Base-by-base conservation (phyloP, 2,329 filamentous ascomycete genomes). In the Penicillium sp. region DNA sequence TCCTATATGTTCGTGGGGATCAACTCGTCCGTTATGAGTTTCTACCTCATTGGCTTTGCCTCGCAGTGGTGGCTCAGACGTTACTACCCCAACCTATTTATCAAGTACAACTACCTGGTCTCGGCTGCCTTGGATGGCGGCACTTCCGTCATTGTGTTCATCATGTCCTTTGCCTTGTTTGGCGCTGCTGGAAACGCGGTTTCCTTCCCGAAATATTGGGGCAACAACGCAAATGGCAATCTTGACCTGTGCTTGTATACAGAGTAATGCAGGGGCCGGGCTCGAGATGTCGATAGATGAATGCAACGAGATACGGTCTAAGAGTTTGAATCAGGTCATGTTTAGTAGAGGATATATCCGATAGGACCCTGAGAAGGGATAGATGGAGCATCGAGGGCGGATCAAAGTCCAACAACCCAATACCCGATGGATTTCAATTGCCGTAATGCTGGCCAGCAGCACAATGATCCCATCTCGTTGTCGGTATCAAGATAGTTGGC, bases 1-100 rank as follows among this genome's bases (percentile, higher is more conserved):
- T 67, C 69, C 15, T 67, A 61, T 41, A 59, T 74, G 2, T 68
- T 57, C 28, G 64, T 72, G 17, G 71, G 69, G 6, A 68, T 69
- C 46, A 68, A 71, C 48, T 59, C 60, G 6, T 65, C 62, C 4
- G 49, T 69, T 8, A 40, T 58, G 33, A 51, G 49, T 0, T 59
- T 48, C 32, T 55, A 48, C 25, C 43, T 46, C 13, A 29, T 56
- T 9, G 45, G 48, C 2, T 53, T 57, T 38, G 45, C 45, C 29
- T 40, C 45, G 9, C 54, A 57, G 28, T 54, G 37, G 31, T 57
- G 41, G 23, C 27, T 57, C 16, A 39, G 50, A 9, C 44, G 43
- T 13, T 43, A 48, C 30, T 21, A 45, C 16, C 50, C 53, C 7
- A 37, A 50, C 13, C 42, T 55, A 13, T 67, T 64, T 38, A 50